Percentiles rank a stretch among this genome's conserved stretches.
Evolutionary conservation across 495 filamentous ascomycete genomes (phyloP).

Genomic region (Daldinia concentrica): DNA sequence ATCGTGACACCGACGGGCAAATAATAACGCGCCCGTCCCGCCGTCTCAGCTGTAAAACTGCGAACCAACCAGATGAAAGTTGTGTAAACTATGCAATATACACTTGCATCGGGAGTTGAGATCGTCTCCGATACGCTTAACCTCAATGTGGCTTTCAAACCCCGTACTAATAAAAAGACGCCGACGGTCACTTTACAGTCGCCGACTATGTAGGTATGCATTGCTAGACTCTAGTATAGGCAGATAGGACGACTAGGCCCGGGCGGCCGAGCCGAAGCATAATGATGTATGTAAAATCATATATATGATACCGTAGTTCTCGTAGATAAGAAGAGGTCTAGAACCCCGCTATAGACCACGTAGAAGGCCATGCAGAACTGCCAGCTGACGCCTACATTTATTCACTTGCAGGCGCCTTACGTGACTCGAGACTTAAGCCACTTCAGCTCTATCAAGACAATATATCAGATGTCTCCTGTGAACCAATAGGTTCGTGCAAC

Average conservation of each 20-base stretch:
- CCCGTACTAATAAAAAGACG: not conserved
- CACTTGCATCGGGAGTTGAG: not conserved
- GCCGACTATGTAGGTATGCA: slow-evolving; percentile 13
- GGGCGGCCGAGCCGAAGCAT: slow-evolving; percentile 14
- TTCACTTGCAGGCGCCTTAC: slow-evolving; percentile 25
- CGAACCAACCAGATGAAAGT: not conserved
- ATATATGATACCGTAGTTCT: not conserved
- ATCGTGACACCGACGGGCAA: not conserved
- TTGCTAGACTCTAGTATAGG: not conserved
- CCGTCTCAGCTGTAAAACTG: not conserved
- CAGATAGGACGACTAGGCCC: slow-evolving; percentile 32
- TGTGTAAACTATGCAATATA: not conserved
- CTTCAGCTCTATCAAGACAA: slow-evolving; percentile 5
- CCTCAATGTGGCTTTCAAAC: slow-evolving; percentile 15
- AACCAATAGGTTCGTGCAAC: not conserved
- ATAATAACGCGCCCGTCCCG: not conserved
- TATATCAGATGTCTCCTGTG: not conserved
- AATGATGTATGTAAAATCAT: not conserved
- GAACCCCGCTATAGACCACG: slow-evolving; percentile 22
- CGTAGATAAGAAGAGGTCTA: slow-evolving; percentile 33
- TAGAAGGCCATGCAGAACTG: slow-evolving; percentile 16
- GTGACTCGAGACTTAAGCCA: not conserved
- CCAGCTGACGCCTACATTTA: slow-evolving; percentile 10
- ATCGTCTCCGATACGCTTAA: slow-evolving; percentile 4
- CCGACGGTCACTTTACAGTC: not conserved